Percentiles rank a stretch among this genome's conserved stretches.
These are phyloP conservation scores for Globisporangium echinulatum DNA, from an alignment of 352 stramenopile species.

Conservation along the genomic window DNA sequence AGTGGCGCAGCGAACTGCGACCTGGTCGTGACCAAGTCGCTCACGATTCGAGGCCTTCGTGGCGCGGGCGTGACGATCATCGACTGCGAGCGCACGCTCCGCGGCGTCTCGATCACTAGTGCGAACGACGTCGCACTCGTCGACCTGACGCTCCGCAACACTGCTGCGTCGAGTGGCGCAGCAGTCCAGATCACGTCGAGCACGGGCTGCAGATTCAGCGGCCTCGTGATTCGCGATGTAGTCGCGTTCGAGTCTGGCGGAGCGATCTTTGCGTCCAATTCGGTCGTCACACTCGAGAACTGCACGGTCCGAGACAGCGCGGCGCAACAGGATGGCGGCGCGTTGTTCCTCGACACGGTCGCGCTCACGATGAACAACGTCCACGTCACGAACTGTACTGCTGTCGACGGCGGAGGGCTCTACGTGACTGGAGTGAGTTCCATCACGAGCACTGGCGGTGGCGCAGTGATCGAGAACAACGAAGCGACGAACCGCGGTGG, in stretches of 20 bases:
- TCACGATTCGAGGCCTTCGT: conserved; percentile 37
- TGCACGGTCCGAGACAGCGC: conserved; percentile 14
- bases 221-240: conserved; percentile 11
- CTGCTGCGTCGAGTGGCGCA: conserved; percentile 12
- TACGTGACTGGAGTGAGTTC: conserved; percentile 16
- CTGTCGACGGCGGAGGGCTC: conserved; percentile 22
- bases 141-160: conserved; percentile 24
- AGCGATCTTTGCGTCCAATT: conserved; percentile 20
- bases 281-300: conserved; percentile 19
- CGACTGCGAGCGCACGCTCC: conserved; percentile 22
- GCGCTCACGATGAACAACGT: conserved; percentile 14
- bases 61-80: conserved; percentile 26
- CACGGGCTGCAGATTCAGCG: conserved; percentile 15
- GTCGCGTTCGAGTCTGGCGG: conserved; percentile 20
- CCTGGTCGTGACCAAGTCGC: conserved; percentile 15
- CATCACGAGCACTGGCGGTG: conserved; percentile 9
- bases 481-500: conserved; percentile 18
- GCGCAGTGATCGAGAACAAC: conserved; percentile 20
- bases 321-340: conserved; percentile 21
- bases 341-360: conserved; percentile 22
- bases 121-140: conserved; percentile 11
- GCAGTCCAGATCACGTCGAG: conserved; percentile 21
- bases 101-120: conserved; percentile 23
- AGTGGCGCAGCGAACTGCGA: conserved; percentile 30
- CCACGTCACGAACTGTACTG: conserved; percentile 11